A percentile compares a stretch with the other conserved stretches of the same genome.
Evolutionary conservation across 495 filamentous ascomycete genomes (phyloP).

Genomic region (Aspergillus nidulans): DNA sequence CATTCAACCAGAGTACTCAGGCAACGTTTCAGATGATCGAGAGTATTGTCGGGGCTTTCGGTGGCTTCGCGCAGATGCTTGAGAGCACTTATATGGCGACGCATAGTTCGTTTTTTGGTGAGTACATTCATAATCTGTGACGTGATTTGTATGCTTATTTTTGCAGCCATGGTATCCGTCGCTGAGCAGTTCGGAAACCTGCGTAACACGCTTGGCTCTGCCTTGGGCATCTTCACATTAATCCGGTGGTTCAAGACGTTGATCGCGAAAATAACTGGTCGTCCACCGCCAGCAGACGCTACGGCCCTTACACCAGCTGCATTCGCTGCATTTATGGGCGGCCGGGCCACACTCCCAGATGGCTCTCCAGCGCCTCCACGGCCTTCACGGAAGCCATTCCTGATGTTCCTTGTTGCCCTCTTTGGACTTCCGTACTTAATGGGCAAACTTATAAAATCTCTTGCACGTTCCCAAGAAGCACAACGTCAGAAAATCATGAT

Average conservation of each 20-base stretch:
- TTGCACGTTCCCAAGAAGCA: slow-evolving; percentile 79
- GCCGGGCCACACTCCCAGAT: slow-evolving; percentile 49
- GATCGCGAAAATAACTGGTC: slow-evolving; percentile 90
- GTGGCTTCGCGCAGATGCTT: slow-evolving; percentile 98
- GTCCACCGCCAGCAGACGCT: slow-evolving; percentile 81
- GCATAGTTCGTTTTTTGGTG: slow-evolving; percentile 97
- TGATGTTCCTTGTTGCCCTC: slow-evolving; percentile 91
- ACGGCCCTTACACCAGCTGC: slow-evolving; percentile 80
- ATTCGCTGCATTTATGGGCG: slow-evolving; percentile 77
- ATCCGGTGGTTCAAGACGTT: slow-evolving; percentile 90
- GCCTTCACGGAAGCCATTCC: slow-evolving; percentile 87
- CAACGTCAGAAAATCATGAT: slow-evolving; percentile 56
- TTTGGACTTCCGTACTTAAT: slow-evolving; percentile 95
- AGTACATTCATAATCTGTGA: slow-evolving; percentile 27
- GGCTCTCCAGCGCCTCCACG: slow-evolving; percentile 54
- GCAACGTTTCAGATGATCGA: slow-evolving; percentile 99
- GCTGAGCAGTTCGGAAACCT: slow-evolving; percentile 95
- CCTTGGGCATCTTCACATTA: slow-evolving; percentile 91
- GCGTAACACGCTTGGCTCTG: slow-evolving; percentile 88
- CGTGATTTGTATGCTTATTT: slow-evolving; percentile 12
- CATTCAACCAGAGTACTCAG: slow-evolving; percentile 85
- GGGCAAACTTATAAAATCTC: slow-evolving; percentile 82
- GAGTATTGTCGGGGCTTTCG: slow-evolving; percentile 93
- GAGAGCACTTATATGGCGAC: slow-evolving; percentile 99
- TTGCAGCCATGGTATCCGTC: slow-evolving; percentile 89